Conservation (phyloP, 139 green algal species). For the Chlamydomonas sp. region DNA sequence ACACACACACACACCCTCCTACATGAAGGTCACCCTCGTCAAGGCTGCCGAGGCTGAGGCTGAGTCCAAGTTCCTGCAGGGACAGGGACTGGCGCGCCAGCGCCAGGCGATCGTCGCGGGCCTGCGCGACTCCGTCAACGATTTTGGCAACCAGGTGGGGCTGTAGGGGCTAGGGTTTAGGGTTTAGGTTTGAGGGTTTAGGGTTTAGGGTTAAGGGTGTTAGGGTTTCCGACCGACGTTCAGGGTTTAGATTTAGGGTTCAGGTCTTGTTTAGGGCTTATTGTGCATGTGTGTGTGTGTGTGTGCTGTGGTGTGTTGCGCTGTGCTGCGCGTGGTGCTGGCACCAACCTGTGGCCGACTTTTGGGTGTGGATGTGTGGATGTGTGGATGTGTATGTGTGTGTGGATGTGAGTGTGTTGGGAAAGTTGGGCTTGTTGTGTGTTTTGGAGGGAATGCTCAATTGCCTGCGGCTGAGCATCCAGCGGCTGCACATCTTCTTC, state of each 20-base stretch:
- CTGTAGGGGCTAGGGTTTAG: background rate
- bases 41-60: slow-evolving; percentile 91
- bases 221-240: too few species aligned
- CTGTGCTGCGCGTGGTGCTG: too few species aligned
- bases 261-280: background rate
- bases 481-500: background rate
- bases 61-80: slow-evolving; percentile 85
- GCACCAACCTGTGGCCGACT: background rate
- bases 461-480: background rate
- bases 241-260: background rate
- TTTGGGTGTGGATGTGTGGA: background rate
- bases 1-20: too few species aligned
- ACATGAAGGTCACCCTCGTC: slow-evolving; percentile 74
- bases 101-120: slow-evolving; percentile 82
- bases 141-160: slow-evolving; percentile 55
- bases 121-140: slow-evolving; percentile 76
- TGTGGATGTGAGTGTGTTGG: background rate
- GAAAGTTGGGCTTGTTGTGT: too few species aligned
- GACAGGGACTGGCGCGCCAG: slow-evolving; percentile 67
- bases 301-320: too few species aligned
- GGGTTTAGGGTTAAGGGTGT: too few species aligned
- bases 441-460: background rate
- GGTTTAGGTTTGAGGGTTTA: too few species aligned
- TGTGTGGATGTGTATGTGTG: background rate
- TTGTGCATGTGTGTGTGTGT: too few species aligned